Evolutionary conservation across 2,329 filamentous ascomycete genomes (phyloP), one percentile per base, ranked within the genome.

Genomic region (Monilinia vaccinii-corymbosi): DNA sequence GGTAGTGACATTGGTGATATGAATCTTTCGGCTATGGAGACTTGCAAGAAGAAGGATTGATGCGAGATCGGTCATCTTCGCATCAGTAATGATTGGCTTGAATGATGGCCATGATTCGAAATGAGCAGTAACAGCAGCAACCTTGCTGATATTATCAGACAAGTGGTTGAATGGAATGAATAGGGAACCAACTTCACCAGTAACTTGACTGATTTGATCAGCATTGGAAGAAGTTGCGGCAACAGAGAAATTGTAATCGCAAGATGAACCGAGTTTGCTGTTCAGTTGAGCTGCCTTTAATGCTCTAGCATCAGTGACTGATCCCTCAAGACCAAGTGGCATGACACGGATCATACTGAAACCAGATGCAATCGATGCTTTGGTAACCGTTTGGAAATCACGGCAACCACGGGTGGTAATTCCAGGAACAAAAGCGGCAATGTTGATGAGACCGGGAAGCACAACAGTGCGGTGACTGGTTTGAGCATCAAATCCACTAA

Each of bases 401-500:
- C 79, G 76, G 70, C 83, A 89, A 44, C 81, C 81, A 25, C 79
- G 73, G 14, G 81, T 81, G 21, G 85, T 83, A 61, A 92, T 80
- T 14, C 85, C 87, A 18, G 88, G 88, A 55, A 92, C 87, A 67
- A 92, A 92, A 16, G 88, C 84, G n/a, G 87, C 86, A 64, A 91
- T 79, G 70, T 91, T 92, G 75, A 92, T 83, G 60, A 92, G 75
- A 2, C 88, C 88, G 38, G 89, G 88, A 42, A 92, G 80, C 47
- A 86, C 79, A 49, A 90, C 77, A 4, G 87, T 89, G 65, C 85
- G 82, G 73, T 92, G 88, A 75, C 94, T 97, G 50, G 91, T 93
- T 78, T 96, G 91, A 76, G 87, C 96, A 75, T 99, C 94, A 60
- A 92, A 85, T 65, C 85, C 87, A 71, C 85, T 84, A 60, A 99